Base-by-base conservation (phyloP, 176 grass and related monocot genomes). In the Oryza punctata region DNA sequence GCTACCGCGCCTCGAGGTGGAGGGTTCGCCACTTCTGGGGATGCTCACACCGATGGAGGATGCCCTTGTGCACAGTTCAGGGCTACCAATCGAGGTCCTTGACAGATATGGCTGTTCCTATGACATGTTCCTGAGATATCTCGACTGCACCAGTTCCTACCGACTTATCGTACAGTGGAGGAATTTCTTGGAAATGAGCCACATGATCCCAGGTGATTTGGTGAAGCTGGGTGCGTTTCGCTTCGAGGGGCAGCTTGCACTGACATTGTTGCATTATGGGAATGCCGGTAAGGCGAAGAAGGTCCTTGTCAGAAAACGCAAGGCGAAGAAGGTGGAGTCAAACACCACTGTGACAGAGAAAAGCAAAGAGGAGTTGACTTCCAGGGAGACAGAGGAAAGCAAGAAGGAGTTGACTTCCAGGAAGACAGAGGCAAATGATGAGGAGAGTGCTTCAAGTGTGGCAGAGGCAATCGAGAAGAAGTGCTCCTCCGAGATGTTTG, bases 191-290 rank as follows among this genome's bases (percentile, higher is more conserved):
- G 23, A 3, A 33, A 27, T 65, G 27, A 83, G 73, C 65, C 25
- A 8, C 7, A 6, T 74, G 21, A 8, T 3, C 19, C 0, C 8
- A 21, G 70, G 81, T 47, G 59, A 75, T 65, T 3, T 49, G 19
- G 28, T 83, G 45, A 37, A 83, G 70, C 59, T 83, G 32, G 70
- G 81, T 6, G 70, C 70, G 45, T 50, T 83, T 21, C 60, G 81
- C 4, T 28, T 37, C 49, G 12, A 75, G 43, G 81, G 70, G 40
- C 19, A 6, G 19, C 81, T 64, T 1, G 21, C 33, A 2, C 41
- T 83, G 33, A 74, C 26, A 1, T 65, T 83, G 19, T 16, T 74
- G 60, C 63, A 75, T 73, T 30, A 25, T 50, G 57, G 44, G 50
- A 24, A 12, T 44, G 78, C 27, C 1, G 1, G 45, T 15, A 33